Evolutionary conservation across 2,329 filamentous ascomycete genomes (phyloP), one percentile per base, ranked within the genome.

Genomic region (Herpotrichia juniperi): DNA sequence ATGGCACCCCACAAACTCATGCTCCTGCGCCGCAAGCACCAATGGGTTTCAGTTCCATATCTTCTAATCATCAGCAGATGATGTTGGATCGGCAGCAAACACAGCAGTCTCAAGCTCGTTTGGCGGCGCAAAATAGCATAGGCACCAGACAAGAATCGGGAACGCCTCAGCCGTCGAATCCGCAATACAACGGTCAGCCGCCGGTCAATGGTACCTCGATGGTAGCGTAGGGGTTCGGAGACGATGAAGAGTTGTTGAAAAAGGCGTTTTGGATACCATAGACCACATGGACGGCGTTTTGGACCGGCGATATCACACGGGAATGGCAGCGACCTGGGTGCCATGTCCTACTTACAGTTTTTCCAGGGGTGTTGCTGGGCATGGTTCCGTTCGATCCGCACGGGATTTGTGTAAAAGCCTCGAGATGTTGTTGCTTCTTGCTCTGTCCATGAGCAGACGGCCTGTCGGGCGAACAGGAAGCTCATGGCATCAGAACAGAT

Each of bases 71-170:
- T 32, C 66, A 73, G 48, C 68, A 74, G 51, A 65, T 68, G 58
- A 68, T 73, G 53, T 49, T 72, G 26, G 67, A 71, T n/a, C 58
- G 68, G 31, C 67, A 72, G 44, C 68, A 69, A 48, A 64, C 57
- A 5, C 59, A 64, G 10, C 72, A 74, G 44, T 64, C 69, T 22
- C 70, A 73, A 57, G 71, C 71, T 7, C 66, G 70, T 8, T 53
- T 73, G 16, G 68, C 70, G 14, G 69, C 71, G 28, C 69, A 73
- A 42, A 71, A 64, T 24, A 71, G 64, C 53, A 69, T 73, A 43
- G 66, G 58, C 35, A 67, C 57, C 35, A 62, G 67, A 40, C 67
- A 67, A 50, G 69, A 61, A 9, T 73, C 70, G 16, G 69, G 69
- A 3, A 74, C 72, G 16, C 72, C 72, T 4, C 72, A 74, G 51